phyloP scores from a whole-genome alignment of 805 yeast genomes.

The Starmerella floris region DNA sequence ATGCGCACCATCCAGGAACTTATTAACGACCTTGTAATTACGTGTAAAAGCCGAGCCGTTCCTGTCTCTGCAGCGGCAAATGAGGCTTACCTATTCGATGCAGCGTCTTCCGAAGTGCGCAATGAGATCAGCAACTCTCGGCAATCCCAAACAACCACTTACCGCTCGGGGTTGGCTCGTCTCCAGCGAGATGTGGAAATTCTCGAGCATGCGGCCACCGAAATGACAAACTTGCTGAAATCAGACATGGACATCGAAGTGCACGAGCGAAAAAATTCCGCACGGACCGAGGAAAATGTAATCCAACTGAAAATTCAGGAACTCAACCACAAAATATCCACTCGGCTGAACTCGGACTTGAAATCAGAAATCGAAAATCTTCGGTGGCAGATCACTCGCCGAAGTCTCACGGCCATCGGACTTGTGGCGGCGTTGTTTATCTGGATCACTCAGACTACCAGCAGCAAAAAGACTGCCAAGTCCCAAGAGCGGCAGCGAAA shows the following conservation, averaged over 20 bases:
- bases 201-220: constrained; percentile 64
- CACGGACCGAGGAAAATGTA: constrained; percentile 57
- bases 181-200: constrained; percentile 60
- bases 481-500: constrained; percentile 13
- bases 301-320: constrained; percentile 64
- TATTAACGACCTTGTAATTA: constrained; percentile 26
- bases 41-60: constrained; percentile 27
- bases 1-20: constrained; percentile 34
- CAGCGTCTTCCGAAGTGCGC: constrained; percentile 76
- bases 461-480: constrained; percentile 25
- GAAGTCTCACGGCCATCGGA: constrained; percentile 68
- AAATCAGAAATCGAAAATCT: constrained; percentile 77
- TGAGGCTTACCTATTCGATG: constrained; percentile 76
- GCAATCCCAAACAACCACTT: constrained; percentile 52
- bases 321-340: constrained; percentile 68
- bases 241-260: constrained; percentile 74
- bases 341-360: constrained; percentile 67
- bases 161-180: constrained; percentile 51
- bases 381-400: constrained; percentile 85
- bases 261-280: constrained; percentile 75
- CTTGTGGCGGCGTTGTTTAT: constrained; percentile 50
- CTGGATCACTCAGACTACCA: constrained; percentile 29
- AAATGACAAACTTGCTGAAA: constrained; percentile 43
- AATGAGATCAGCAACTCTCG: constrained; percentile 66
- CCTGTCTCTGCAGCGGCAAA: constrained; percentile 63